phyloP scores from a whole-genome alignment of 805 yeast species.

The Kazachstania martiniae region DNA sequence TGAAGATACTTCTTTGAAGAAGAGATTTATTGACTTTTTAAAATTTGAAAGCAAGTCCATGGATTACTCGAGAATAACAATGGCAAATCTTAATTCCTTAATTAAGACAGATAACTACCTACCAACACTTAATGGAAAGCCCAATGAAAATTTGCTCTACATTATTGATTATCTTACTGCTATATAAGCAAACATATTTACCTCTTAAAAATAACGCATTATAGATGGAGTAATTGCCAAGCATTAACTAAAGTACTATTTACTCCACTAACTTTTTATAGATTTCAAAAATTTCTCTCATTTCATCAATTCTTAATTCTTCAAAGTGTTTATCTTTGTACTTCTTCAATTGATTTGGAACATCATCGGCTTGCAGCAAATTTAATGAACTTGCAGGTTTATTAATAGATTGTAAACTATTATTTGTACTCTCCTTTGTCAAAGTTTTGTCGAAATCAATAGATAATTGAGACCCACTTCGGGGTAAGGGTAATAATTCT shows the following conservation, averaged over 20 bases:
- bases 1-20: slow-evolving; percentile 37
- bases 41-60: slow-evolving; percentile 24
- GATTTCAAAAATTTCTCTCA: slow-evolving; percentile 22
- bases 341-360: slow-evolving; percentile 14
- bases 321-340: slow-evolving; percentile 20
- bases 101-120: slow-evolving; percentile 14
- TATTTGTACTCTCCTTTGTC: not conserved
- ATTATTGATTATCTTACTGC: slow-evolving; percentile 6
- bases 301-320: slow-evolving; percentile 20
- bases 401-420: slow-evolving; percentile 1
- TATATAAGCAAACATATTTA: slow-evolving; percentile 1
- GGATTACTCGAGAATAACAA: slow-evolving; percentile 13
- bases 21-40: slow-evolving; percentile 40
- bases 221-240: not conserved
- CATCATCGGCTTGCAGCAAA: no score
- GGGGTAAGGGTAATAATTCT: slow-evolving; percentile 9
- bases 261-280: slow-evolving; percentile 15
- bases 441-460: slow-evolving; percentile 6
- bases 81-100: slow-evolving; percentile 12
- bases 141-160: slow-evolving; percentile 4
- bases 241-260: not conserved
- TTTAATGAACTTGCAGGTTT: no score
- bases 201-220: not conserved
- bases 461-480: slow-evolving; percentile 12
- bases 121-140: slow-evolving; percentile 8